Conservation (phyloP, 2,329 filamentous ascomycete species). For the Penicillium olsonii region DNA sequence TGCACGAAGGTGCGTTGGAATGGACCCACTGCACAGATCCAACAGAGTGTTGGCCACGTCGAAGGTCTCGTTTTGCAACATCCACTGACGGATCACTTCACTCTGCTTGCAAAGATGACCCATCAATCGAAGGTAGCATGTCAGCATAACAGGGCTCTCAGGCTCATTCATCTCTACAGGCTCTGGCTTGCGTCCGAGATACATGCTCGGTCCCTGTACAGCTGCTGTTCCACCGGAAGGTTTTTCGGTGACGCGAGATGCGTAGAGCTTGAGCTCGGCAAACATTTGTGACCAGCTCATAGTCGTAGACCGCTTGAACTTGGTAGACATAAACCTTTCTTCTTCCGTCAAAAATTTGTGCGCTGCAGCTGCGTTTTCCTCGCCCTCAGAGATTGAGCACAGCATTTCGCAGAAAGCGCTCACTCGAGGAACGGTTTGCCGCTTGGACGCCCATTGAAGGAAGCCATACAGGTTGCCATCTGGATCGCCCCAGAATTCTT, state of each 20-base stretch:
- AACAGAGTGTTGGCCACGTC: conserved; percentile 74
- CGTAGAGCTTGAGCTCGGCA: conserved; percentile 83
- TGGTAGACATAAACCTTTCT: conserved; percentile 69
- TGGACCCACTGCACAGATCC: conserved; percentile 73
- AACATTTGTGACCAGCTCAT: conserved; percentile 94
- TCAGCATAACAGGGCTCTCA: conserved; percentile 94
- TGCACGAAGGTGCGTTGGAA: conserved; percentile 76
- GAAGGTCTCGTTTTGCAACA: conserved; percentile 68
- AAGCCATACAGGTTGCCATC: conserved; percentile 95
- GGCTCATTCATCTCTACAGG: conserved; percentile 78
- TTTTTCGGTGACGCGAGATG: conserved; percentile 74
- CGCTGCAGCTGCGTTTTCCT: conserved; percentile 78
- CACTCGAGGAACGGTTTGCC: conserved; percentile 92
- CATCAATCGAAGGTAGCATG: conserved; percentile 87
- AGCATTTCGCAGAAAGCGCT: conserved; percentile 97
- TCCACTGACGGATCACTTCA: conserved; percentile 68
- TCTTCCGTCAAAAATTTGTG: conserved; percentile 92
- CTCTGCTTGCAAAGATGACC: conserved; percentile 79
- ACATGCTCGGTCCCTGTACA: conserved; percentile 57
- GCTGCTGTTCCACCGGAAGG: conserved; percentile 48
- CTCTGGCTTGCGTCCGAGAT: conserved; percentile 62
- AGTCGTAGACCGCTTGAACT: conserved; percentile 78
- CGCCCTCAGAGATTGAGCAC: conserved; percentile 79
- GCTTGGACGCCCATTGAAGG: conserved; percentile 92
- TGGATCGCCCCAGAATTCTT: conserved; percentile 87